Percentiles rank a stretch among this genome's conserved stretches.
phyloP scores from a whole-genome alignment of 1,284 basidiomycete genomes.

The Cryptococcus wingfieldii region DNA sequence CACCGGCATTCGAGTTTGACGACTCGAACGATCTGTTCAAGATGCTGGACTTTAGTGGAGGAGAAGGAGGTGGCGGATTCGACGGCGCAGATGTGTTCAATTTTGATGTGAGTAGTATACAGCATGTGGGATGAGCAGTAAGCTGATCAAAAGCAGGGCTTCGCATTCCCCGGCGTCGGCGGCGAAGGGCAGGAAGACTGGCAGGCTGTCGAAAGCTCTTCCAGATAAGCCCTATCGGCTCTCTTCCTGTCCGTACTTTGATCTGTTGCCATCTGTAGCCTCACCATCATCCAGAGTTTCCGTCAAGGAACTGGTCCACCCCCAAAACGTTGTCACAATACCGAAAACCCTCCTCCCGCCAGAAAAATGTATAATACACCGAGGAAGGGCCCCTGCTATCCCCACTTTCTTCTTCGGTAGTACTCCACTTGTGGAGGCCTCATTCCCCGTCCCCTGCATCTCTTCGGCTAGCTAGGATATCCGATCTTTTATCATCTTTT shows the following conservation, averaged over 20 bases:
- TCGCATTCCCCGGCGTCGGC: not conserved
- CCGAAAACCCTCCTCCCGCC: not conserved
- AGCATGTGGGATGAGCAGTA: not conserved
- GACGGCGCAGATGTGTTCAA: conserved; percentile 8
- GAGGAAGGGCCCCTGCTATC: not conserved
- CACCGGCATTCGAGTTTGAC: conserved; percentile 5
- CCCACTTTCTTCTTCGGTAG: not conserved
- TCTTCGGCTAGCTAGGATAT: too few species aligned
- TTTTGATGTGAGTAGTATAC: conserved; percentile 9
- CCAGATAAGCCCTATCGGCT: not conserved
- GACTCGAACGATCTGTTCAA: conserved; percentile 12
- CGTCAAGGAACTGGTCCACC: not conserved
- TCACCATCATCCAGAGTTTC: not conserved
- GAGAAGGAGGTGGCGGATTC: conserved; percentile 1
- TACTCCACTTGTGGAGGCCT: not conserved
- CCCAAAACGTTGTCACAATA: not conserved
- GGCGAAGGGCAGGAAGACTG: not conserved
- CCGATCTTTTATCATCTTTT: too few species aligned
- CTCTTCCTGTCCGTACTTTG: not conserved
- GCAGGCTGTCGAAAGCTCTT: not conserved
- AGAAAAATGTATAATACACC: not conserved
- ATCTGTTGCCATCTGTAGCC: not conserved
- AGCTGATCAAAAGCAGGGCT: not conserved
- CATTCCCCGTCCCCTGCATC: not conserved
- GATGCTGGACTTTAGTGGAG: conserved; percentile 6